Evolutionary conservation across 208 protist species (phyloP).

Genomic region (Tritrichomonas foetus): DNA sequence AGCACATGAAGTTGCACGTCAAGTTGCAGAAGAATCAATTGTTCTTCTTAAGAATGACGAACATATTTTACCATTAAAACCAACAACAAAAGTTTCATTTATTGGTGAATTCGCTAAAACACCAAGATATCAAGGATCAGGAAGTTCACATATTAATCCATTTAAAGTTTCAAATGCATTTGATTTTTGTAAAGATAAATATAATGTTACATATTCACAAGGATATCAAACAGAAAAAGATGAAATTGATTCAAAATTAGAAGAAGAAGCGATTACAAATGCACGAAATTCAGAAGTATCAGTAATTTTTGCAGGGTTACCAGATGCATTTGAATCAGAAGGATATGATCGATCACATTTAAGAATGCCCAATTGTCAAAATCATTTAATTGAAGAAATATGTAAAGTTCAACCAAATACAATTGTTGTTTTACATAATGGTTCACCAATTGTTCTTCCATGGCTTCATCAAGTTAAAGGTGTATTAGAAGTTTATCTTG

Average conservation of each 20-base stretch:
- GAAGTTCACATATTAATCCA: too few relatives aligned
- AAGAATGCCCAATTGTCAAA: neutral
- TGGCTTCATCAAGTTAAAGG: neutral
- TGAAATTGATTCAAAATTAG: neutral
- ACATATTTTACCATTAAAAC: neutral
- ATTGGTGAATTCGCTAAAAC: too few relatives aligned
- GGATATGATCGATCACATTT: neutral
- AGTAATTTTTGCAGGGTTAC: neutral
- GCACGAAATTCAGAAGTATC: neutral
- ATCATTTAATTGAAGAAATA: neutral
- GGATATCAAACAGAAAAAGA: neutral
- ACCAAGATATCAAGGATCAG: too few relatives aligned
- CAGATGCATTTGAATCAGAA: neutral
- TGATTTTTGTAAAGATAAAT: too few relatives aligned
- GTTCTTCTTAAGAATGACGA: slow-evolving; percentile 48
- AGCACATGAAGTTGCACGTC: neutral
- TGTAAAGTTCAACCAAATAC: neutral
- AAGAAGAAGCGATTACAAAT: neutral
- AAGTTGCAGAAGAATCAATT: neutral
- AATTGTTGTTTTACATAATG: neutral
- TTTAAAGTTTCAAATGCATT: too few relatives aligned
- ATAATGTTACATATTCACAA: neutral
- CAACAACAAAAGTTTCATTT: too few relatives aligned
- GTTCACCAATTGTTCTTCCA: neutral
- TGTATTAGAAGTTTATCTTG: neutral